Evolutionary conservation across 2,329 filamentous ascomycete genomes (phyloP).

Genomic region (Talaromyces marneffei): DNA sequence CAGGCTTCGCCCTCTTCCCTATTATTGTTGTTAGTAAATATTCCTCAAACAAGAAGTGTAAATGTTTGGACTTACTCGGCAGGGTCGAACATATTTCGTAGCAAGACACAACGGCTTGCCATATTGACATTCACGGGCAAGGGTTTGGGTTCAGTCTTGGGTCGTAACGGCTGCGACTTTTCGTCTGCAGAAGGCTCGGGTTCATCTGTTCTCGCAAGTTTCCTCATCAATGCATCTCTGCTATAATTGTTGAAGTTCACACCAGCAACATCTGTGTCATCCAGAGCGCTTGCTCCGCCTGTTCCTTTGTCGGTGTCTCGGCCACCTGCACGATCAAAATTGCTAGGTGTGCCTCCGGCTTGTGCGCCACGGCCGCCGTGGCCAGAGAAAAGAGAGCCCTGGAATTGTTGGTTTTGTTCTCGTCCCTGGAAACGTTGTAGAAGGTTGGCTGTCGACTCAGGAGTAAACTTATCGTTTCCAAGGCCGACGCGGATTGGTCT

Average conservation of each 20-base stretch:
- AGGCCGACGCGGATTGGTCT: constrained; percentile 97
- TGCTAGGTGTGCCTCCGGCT: constrained; percentile 61
- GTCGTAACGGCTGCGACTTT: constrained; percentile 67
- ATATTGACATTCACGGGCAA: constrained; percentile 82
- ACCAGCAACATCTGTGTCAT: constrained; percentile 94
- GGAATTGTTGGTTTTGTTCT: constrained; percentile 58
- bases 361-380: constrained; percentile 81
- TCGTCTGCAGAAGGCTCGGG: constrained; percentile 55
- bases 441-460: constrained; percentile 89
- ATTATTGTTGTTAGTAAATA: constrained; percentile 3
- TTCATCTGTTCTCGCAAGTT: constrained; percentile 94
- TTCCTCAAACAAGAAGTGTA: background rate
- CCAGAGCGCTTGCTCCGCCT: constrained; percentile 85
- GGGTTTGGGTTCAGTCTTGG: constrained; percentile 71
- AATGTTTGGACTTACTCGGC: constrained; percentile 62
- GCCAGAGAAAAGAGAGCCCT: constrained; percentile 88
- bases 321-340: constrained; percentile 85
- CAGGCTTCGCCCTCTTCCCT: constrained; percentile 83
- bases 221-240: constrained; percentile 96
- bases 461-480: constrained; percentile 99
- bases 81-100: constrained; percentile 94
- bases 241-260: constrained; percentile 99
- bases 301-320: constrained; percentile 83
- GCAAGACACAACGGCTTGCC: constrained; percentile 86
- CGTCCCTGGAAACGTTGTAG: constrained; percentile 86